A percentile compares a stretch with the other conserved stretches of the same genome.
Evolutionary conservation across 345 rosid genomes (phyloP).

Genomic region (Cochlearia excelsa): DNA sequence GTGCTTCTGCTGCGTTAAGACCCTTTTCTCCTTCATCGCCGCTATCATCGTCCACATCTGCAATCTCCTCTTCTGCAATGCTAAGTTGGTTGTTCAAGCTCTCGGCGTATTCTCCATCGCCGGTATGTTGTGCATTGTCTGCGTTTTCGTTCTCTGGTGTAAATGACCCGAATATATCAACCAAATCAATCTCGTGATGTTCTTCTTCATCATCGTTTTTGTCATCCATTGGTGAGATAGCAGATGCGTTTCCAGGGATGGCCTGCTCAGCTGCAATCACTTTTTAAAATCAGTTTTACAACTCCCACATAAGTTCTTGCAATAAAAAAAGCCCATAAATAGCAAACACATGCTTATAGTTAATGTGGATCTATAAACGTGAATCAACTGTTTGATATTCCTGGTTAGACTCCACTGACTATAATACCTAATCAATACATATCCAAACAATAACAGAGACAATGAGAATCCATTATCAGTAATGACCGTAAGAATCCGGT

Average conservation of each 20-base stretch:
- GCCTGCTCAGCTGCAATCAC: constrained; percentile 39
- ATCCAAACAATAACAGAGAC: not conserved
- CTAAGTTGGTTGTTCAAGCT: constrained; percentile 21
- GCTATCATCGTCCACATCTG: constrained; percentile 75
- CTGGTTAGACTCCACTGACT: constrained; percentile 8
- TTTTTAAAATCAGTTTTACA: constrained; percentile 35
- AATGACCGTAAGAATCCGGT: not conserved
- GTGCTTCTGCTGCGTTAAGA: constrained; percentile 89
- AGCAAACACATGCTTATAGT: not conserved
- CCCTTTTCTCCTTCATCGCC: constrained; percentile 54
- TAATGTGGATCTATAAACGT: not conserved
- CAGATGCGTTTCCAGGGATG: constrained; percentile 33
- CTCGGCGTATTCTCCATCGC: constrained; percentile 27
- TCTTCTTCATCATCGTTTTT: constrained; percentile 62
- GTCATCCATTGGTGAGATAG: constrained; percentile 36
- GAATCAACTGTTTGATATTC: not conserved
- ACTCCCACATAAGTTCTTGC: constrained; percentile 22
- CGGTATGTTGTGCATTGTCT: constrained; percentile 32
- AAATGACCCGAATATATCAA: constrained; percentile 59
- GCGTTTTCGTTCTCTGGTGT: constrained; percentile 46
- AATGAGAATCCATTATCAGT: constrained; percentile 11
- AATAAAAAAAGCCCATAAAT: not conserved
- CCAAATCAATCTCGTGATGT: constrained; percentile 58
- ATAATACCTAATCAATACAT: not conserved
- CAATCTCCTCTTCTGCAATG: constrained; percentile 62